These are phyloP conservation scores for Diplocarpon rosae DNA, from an alignment of 2,329 filamentous ascomycete genomes.

Conservation along the genomic window DNA sequence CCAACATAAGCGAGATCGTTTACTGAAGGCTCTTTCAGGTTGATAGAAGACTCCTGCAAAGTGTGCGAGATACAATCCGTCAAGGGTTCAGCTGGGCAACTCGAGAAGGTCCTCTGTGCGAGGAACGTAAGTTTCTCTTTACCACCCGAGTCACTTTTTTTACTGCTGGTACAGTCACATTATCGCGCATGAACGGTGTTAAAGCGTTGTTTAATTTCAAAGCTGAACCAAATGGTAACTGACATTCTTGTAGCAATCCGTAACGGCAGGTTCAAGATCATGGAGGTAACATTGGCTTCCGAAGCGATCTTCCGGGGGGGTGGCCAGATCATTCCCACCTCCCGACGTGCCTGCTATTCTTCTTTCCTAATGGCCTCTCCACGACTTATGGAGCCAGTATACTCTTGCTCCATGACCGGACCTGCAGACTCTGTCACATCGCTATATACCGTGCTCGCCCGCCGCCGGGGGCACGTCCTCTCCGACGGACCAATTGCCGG, in stretches of 20 bases:
- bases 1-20: too few relatives aligned
- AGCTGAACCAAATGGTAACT: conserved; percentile 20
- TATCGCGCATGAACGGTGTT: background rate
- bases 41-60: conserved; percentile 80
- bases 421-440: conserved; percentile 80
- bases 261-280: conserved; percentile 95
- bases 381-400: conserved; percentile 92
- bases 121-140: conserved; percentile 66
- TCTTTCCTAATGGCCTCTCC: conserved; percentile 96
- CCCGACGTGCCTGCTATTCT: conserved; percentile 84
- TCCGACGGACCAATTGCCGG: conserved; percentile 91
- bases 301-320: conserved; percentile 93
- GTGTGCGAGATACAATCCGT: conserved; percentile 82
- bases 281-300: conserved; percentile 73
- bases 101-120: conserved; percentile 87
- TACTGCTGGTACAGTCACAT: conserved; percentile 1
- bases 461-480: conserved; percentile 82
- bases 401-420: conserved; percentile 84
- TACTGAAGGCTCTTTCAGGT: conserved; percentile 38
- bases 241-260: conserved; percentile 59
- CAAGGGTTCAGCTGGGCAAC: conserved; percentile 97
- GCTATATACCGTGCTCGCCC: conserved; percentile 83
- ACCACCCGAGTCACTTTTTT: conserved; percentile 1
- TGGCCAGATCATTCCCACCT: conserved; percentile 93
- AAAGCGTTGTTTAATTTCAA: conserved; percentile 13